Evolutionary conservation across 2,329 filamentous ascomycete genomes (phyloP).

Genomic region (Fusarium duplospermum): DNA sequence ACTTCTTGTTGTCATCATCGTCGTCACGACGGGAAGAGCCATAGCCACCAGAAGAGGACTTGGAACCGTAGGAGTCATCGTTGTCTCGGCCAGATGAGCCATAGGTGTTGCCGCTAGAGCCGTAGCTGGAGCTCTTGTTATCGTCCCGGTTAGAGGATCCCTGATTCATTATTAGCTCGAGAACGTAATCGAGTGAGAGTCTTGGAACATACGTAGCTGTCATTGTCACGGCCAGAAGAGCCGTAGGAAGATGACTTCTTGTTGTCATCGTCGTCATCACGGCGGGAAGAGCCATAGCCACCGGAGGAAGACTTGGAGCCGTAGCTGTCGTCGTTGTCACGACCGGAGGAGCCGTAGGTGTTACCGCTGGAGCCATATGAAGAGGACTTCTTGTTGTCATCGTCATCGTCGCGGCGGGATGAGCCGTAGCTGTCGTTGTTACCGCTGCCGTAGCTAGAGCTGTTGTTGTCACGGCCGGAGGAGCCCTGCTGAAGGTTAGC

Average conservation of each 20-base stretch:
- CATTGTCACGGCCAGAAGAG: constrained; percentile 7
- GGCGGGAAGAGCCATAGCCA: neutral
- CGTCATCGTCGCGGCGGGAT: constrained; percentile 7
- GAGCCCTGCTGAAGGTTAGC: no score
- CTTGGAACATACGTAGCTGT: constrained; percentile 7
- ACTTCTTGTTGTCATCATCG: neutral
- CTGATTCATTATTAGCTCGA: neutral
- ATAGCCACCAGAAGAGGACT: neutral
- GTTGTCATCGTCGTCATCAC: constrained; percentile 3
- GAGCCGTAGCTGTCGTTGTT: constrained; percentile 4
- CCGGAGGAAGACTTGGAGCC: neutral
- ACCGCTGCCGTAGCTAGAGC: neutral
- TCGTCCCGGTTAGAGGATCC: constrained; percentile 20
- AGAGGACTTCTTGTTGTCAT: constrained; percentile 16
- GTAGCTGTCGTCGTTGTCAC: neutral
- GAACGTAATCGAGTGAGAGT: neutral
- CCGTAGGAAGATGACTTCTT: neutral
- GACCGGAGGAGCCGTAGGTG: neutral
- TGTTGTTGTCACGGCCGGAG: constrained; percentile 22
- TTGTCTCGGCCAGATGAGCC: constrained; percentile 11
- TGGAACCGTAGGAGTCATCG: neutral
- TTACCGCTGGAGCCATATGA: neutral
- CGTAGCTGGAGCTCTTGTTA: neutral
- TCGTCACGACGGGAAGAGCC: constrained; percentile 3
- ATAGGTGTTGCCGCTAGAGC: neutral